These are phyloP conservation scores for Backusella tuberculispora DNA, from an alignment of 192 early-diverging fungal species.

Conservation along the genomic window DNA sequence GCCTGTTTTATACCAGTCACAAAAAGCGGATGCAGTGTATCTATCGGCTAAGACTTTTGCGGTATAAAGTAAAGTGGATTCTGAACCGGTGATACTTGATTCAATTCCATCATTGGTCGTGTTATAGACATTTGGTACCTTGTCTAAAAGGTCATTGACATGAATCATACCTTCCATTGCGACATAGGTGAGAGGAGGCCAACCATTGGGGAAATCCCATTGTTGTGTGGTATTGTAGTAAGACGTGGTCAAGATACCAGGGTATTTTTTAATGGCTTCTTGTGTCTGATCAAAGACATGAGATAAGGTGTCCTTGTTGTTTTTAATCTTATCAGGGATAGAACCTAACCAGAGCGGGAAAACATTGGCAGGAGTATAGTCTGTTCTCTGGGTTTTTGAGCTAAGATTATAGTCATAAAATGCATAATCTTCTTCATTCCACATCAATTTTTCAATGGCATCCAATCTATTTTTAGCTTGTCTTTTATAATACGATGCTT, in stretches of 20 bases:
- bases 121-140: background rate
- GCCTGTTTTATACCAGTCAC: slow-evolving; percentile 70
- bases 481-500: slow-evolving; percentile 29
- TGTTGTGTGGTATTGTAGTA: slow-evolving; percentile 60
- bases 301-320: slow-evolving; percentile 28
- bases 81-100: background rate
- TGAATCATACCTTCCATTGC: slow-evolving; percentile 52
- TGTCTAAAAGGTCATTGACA: slow-evolving; percentile 17
- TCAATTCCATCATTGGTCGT: background rate
- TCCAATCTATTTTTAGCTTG: slow-evolving; percentile 41
- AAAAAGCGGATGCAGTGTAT: slow-evolving; percentile 60
- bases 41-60: slow-evolving; percentile 50
- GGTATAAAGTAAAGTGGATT: background rate
- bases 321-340: slow-evolving; percentile 19
- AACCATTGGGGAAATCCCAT: slow-evolving; percentile 76
- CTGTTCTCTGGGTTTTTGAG: slow-evolving; percentile 27
- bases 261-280: slow-evolving; percentile 43
- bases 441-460: slow-evolving; percentile 61
- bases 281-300: slow-evolving; percentile 47
- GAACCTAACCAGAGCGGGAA: slow-evolving; percentile 67
- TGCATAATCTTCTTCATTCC: slow-evolving; percentile 43
- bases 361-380: slow-evolving; percentile 50
- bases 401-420: slow-evolving; percentile 65
- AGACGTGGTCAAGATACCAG: slow-evolving; percentile 66
- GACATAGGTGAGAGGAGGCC: slow-evolving; percentile 69